Evolutionary conservation across 23 red algal species (phyloP), one percentile per base, ranked within the genome.

Genomic region (Gracilariopsis chorda): DNA sequence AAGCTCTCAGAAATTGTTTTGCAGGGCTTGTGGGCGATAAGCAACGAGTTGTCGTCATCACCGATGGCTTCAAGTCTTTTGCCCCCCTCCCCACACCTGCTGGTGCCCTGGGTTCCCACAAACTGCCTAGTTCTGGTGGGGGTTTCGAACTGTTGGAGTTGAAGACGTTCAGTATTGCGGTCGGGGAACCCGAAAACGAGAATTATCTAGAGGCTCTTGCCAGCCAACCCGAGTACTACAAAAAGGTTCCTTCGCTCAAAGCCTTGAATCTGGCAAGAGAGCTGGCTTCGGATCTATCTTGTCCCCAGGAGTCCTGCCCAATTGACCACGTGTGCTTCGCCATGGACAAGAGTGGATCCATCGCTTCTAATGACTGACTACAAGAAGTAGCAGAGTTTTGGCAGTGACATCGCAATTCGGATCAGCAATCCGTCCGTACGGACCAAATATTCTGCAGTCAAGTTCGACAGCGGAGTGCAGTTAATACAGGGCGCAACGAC

Each of bases 271-370:
- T 17, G 53, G 53, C 53, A 25, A 5, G 16, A 25, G 28, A 17
- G 28, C 28, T 9, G 7, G 53, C 28, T 4, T 3, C 4, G 6
- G 5, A 3, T 3, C 16, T 58, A 6, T 4, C 4, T 8, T 58
- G 53, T n/a, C n/a, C n/a, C 16, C 6, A 8, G 53, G 37, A 64
- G 59, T 3, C 24, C 2, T 76, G 69, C 37, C 69, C 37, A 7
- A 11, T 48, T 23, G 23, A 76, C n/a, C 16, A 76, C 40, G 69
- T 76, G 40, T 76, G 69, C 40, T 76, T 76, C 37, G 69, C 69
- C 11, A 13, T 76, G 13, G 69, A 76, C 40, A 3, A 76, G 40
- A 76, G 69, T 29, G 40, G 69, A 3, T 76, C 69, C 42, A 51
- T 76, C n/a, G 2, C 2, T 1, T 32, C 59, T 3, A 11, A 32